These are phyloP conservation scores for Nematocida parisii DNA, from an alignment of 371 early-diverging fungal species.

Conservation along the genomic window DNA sequence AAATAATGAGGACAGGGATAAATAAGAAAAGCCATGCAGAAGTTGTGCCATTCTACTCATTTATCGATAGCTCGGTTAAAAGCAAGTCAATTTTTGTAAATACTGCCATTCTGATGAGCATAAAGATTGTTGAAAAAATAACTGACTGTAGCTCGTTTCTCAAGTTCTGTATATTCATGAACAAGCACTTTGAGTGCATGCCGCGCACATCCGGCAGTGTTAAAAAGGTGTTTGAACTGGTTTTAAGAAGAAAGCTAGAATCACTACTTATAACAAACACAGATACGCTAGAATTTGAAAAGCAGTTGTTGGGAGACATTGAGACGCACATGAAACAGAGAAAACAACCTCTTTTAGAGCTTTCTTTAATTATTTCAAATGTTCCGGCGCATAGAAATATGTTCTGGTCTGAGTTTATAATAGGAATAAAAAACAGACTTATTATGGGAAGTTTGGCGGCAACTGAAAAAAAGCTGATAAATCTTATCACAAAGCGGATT, in stretches of 20 bases:
- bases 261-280: background rate
- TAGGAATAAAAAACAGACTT: constrained; percentile 43
- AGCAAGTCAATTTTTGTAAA: constrained; percentile 30
- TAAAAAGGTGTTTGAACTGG: constrained; percentile 28
- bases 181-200: constrained; percentile 38
- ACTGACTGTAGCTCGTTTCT: constrained; percentile 20
- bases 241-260: constrained; percentile 9
- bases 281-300: constrained; percentile 15
- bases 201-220: constrained; percentile 19
- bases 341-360: constrained; percentile 17
- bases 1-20: constrained; percentile 26
- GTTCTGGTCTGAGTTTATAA: constrained; percentile 32
- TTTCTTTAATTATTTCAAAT: constrained; percentile 41
- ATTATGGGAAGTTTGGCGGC: constrained; percentile 1
- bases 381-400: background rate
- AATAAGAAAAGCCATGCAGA: constrained; percentile 18
- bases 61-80: constrained; percentile 33
- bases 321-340: background rate
- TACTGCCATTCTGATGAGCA: constrained; percentile 5
- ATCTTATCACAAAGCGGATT: background rate
- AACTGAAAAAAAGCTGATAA: constrained; percentile 32
- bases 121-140: constrained; percentile 27
- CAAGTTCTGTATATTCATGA: constrained; percentile 31
- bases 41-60: constrained; percentile 41
- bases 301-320: constrained; percentile 23